phyloP scores from a whole-genome alignment of 441 rosid species.

The Gossypium schwendimanii region DNA sequence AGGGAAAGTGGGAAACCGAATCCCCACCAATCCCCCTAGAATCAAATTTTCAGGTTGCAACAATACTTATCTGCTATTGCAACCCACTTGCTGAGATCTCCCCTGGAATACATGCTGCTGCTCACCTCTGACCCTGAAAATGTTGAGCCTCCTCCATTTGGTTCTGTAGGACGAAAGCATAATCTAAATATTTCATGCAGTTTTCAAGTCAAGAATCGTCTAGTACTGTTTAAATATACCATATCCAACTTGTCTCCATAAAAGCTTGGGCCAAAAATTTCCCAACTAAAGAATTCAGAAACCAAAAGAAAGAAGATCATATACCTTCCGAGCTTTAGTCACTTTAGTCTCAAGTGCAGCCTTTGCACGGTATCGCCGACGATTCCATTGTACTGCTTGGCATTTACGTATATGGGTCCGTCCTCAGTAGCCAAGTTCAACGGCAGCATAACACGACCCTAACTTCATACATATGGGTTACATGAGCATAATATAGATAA shows the following conservation, averaged over 20 bases:
- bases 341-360: slow-evolving; percentile 53
- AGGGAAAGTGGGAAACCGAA: neutral
- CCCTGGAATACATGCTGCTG: slow-evolving; percentile 50
- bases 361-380: slow-evolving; percentile 78
- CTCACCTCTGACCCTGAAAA: slow-evolving; percentile 53
- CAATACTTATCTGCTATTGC: slow-evolving; percentile 46
- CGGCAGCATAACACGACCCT: slow-evolving; percentile 83
- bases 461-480: slow-evolving; percentile 6
- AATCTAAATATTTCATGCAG: too few species aligned
- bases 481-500: neutral
- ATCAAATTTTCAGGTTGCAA: slow-evolving; percentile 48
- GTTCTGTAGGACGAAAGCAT: slow-evolving; percentile 33
- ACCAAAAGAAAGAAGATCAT: neutral
- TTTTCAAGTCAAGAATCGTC: too few species aligned
- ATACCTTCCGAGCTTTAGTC: slow-evolving; percentile 56
- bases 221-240: too few species aligned
- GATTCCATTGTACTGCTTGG: slow-evolving; percentile 91
- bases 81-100: slow-evolving; percentile 45
- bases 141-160: slow-evolving; percentile 31
- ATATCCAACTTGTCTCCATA: neutral
- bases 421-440: slow-evolving; percentile 61
- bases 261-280: neutral
- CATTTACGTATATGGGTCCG: slow-evolving; percentile 79
- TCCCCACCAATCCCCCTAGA: neutral
- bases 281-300: neutral